Evolutionary conservation across 345 rosid species (phyloP), one percentile per base, ranked within the genome.

Genomic region (Brassica nigra): DNA sequence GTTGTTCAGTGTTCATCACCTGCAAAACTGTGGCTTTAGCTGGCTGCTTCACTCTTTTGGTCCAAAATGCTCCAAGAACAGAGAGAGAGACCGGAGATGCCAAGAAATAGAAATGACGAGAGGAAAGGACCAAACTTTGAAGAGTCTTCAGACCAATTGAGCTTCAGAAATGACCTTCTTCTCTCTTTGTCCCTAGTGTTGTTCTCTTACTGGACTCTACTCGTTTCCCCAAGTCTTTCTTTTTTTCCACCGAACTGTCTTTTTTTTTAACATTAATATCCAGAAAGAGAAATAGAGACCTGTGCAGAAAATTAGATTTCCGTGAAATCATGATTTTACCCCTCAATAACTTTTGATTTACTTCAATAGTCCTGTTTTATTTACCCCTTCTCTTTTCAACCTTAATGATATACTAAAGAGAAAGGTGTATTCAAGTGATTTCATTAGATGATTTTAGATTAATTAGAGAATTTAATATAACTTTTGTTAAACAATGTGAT

Each of bases 181-280:
- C 80, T 80, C 77, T 58, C 44, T 76, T 65, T 81, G 69, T 76
- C 69, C 69, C 80, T 65, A 15, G 69, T 71, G 80, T 76, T 76
- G 70, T 71, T 81, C 74, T 66, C 84, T 69, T 62, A 80, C 76
- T 80, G 72, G 72, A 75, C 62, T 80, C 80, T 76, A 59, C 84
- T 76, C 83, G 68, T 59, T 81, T 81, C 57, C 80, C 84, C 80
- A 44, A 81, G 73, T 65, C 59, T 55, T 33, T 81, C 15, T 49
- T 8, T 67, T 76, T 37, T 75, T n/a, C 58, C 70, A 76, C 14
- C 71, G 70, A 81, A 81, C 77, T 76, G 74, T 81, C 83, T 66
- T 76, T 81, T 81, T 81, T 39, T 6, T 81, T n/a, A 44, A 44
- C 76, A 76, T 34, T 72, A 71, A 76, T 76, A 31, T 81, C 70